These are phyloP conservation scores for Trypanosoma lewisi DNA, from an alignment of 208 protist species.

Conservation along the genomic window DNA sequence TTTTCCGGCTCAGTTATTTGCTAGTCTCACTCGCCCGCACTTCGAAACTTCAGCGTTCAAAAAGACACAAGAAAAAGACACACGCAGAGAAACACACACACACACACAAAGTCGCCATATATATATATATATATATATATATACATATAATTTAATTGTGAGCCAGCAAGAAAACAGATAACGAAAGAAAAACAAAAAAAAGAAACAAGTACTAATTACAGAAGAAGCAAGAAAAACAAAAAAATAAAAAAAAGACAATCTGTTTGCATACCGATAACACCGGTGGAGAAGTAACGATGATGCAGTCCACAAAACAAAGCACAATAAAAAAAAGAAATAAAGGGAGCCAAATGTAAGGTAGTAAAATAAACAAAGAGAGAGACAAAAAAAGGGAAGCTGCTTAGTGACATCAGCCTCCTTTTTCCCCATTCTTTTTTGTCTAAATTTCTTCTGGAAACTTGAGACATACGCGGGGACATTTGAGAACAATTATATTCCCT, in stretches of 20 bases:
- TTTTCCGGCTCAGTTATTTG: too few relatives aligned
- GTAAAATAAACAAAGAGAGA: slow-evolving; percentile 22
- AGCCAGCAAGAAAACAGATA: slow-evolving; percentile 10
- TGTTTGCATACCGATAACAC: too few relatives aligned
- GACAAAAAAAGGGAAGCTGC: slow-evolving; percentile 10
- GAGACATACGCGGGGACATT: not conserved
- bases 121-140: too few relatives aligned
- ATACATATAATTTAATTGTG: not conserved
- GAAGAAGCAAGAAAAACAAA: slow-evolving; percentile 15
- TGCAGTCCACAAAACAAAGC: slow-evolving; percentile 9
- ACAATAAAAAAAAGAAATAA: slow-evolving; percentile 15
- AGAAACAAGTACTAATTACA: slow-evolving; percentile 13
- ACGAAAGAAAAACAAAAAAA: not conserved
- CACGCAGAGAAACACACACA: too few relatives aligned
- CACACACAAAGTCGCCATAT: too few relatives aligned
- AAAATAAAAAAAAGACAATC: not conserved
- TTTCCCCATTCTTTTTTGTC: not conserved
- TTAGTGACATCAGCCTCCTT: too few relatives aligned
- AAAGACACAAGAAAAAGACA: slow-evolving; percentile 2
- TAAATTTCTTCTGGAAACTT: not conserved
- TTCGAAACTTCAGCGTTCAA: not conserved
- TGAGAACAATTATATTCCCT: slow-evolving; percentile 1
- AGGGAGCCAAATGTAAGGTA: slow-evolving; percentile 5
- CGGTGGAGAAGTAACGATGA: too few relatives aligned
- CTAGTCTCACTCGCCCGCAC: too few relatives aligned